These are phyloP conservation scores for Trapa incisa DNA, from an alignment of 345 rosid genomes.

Conservation along the genomic window DNA sequence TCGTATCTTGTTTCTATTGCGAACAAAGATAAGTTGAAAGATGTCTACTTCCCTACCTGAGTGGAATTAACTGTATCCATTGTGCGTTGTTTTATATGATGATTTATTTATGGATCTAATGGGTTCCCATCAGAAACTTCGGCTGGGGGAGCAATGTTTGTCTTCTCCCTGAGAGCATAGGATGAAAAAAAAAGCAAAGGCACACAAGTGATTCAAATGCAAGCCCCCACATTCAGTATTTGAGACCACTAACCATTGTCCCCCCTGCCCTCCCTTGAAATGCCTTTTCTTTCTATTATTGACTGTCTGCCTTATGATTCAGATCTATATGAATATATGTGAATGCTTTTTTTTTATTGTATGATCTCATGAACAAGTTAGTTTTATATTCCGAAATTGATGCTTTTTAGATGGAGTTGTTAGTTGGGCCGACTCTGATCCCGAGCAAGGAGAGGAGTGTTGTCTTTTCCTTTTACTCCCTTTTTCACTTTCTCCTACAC, in stretches of 20 bases:
- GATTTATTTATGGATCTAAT: neutral
- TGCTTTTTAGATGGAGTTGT: neutral
- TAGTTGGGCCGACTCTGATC: conserved; percentile 32
- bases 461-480: conserved; percentile 14
- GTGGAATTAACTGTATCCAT: too few species aligned
- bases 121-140: conserved; percentile 27
- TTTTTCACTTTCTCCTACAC: conserved; percentile 25
- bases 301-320: conserved; percentile 8
- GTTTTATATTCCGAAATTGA: neutral
- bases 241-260: neutral
- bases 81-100: neutral
- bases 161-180: neutral
- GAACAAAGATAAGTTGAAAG: too few species aligned
- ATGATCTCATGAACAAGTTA: too few species aligned
- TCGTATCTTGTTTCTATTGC: too few species aligned
- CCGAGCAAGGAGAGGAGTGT: conserved; percentile 17
- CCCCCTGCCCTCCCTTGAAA: neutral
- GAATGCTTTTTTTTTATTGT: too few species aligned
- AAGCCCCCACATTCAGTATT: conserved; percentile 6
- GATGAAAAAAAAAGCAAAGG: neutral
- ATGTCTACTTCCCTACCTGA: too few species aligned
- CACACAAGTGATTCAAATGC: neutral
- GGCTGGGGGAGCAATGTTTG: conserved; percentile 4
- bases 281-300: conserved; percentile 20
- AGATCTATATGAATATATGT: neutral